Evolutionary conservation across 495 filamentous ascomycete genomes (phyloP).

Genomic region (Hypoxylon rickii): DNA sequence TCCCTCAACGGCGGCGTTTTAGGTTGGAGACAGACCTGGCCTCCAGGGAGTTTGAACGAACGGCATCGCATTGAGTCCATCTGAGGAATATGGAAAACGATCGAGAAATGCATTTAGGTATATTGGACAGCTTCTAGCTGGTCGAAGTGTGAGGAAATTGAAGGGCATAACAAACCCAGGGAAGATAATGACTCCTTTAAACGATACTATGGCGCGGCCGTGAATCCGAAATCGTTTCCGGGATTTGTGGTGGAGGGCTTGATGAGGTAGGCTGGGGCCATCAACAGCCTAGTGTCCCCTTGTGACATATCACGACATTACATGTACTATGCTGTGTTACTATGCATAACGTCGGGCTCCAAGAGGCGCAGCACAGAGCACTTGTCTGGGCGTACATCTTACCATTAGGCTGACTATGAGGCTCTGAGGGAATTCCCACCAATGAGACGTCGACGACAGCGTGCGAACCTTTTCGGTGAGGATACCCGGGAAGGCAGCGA

Average conservation of each 20-base stretch:
- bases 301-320: not conserved
- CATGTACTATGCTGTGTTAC: constrained; percentile 7
- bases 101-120: constrained; percentile 10
- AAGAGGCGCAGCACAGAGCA: constrained; percentile 23
- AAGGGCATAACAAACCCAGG: too few relatives aligned
- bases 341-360: constrained; percentile 9
- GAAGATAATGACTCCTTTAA: too few relatives aligned
- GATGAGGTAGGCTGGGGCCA: not conserved
- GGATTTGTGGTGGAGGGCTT: too few relatives aligned
- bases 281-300: too few relatives aligned
- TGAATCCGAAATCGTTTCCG: too few relatives aligned
- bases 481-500: not conserved
- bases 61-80: constrained; percentile 17
- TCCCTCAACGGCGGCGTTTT: not conserved
- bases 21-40: constrained; percentile 17
- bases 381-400: not conserved
- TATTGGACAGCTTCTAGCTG: not conserved
- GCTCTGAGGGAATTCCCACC: constrained; percentile 11
- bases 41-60: constrained; percentile 7
- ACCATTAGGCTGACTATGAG: constrained; percentile 20
- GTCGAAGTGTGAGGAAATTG: too few relatives aligned
- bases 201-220: too few relatives aligned
- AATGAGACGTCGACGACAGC: constrained; percentile 8
- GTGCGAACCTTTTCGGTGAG: constrained; percentile 17
- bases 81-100: constrained; percentile 13